Evolutionary conservation across 768 basidiomycete species (phyloP).

Genomic region (Leccinum incarnatum): DNA sequence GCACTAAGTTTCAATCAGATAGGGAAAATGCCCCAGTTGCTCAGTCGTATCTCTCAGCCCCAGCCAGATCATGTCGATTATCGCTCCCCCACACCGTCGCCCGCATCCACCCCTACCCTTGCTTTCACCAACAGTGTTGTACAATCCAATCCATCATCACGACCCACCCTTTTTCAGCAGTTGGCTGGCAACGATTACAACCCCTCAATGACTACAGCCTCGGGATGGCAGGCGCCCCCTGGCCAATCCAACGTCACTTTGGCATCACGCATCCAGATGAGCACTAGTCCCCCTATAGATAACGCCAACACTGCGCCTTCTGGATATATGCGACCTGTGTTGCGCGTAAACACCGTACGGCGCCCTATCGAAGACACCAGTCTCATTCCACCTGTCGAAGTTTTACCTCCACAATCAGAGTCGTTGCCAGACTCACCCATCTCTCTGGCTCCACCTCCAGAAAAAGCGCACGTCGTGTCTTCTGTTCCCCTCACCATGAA

Average conservation of each 20-base stretch:
- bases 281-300: not conserved
- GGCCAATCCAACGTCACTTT: constrained; percentile 16
- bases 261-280: constrained; percentile 27
- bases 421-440: constrained; percentile 17
- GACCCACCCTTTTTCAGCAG: constrained; percentile 24
- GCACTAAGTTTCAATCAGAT: constrained; percentile 42
- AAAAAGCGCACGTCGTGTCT: not conserved
- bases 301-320: not conserved
- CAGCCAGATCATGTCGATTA: constrained; percentile 26
- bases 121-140: not conserved
- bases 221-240: not conserved
- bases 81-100: constrained; percentile 28
- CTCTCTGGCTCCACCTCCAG: constrained; percentile 4
- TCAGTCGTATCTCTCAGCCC: constrained; percentile 47
- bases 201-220: not conserved
- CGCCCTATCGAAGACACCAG: not conserved
- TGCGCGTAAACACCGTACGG: not conserved
- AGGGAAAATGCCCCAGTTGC: constrained; percentile 50
- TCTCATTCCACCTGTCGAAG: constrained; percentile 33
- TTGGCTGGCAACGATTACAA: constrained; percentile 8
- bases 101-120: constrained; percentile 9
- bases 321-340: not conserved
- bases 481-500: not conserved
- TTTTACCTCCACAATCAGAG: constrained; percentile 19
- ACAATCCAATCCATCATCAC: constrained; percentile 11